Evolutionary conservation across 78 protist genomes (phyloP).

Genomic region (Planoprotostelium fungivorum): DNA sequence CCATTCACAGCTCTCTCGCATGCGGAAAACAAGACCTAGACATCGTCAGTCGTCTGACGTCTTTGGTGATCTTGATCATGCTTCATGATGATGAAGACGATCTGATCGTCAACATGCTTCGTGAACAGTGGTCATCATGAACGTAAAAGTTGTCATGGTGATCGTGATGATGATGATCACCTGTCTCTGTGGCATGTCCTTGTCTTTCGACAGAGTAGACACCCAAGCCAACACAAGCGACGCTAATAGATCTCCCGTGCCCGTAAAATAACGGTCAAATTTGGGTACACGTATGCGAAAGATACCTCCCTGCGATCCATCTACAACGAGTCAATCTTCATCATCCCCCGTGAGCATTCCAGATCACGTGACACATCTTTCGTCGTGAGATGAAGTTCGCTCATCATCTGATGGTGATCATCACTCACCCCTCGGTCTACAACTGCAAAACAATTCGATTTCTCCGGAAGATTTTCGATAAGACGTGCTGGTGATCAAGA

Average conservation of each 20-base stretch:
- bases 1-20: not conserved
- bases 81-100: no score
- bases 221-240: conserved; percentile 52
- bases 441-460: conserved; percentile 36
- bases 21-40: not conserved
- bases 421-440: not conserved
- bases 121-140: no score
- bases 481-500: conserved; percentile 55
- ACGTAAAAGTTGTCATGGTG: not conserved
- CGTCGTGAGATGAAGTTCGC: no score
- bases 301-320: not conserved
- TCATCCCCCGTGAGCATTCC: no score
- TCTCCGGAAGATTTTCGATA: conserved; percentile 1
- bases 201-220: not conserved
- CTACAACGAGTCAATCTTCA: not conserved
- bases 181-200: not conserved
- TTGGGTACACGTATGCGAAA: conserved; percentile 27
- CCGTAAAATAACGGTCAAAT: conserved; percentile 50
- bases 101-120: no score
- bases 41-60: not conserved
- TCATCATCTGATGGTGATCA: not conserved
- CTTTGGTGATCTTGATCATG: not conserved
- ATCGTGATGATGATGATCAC: not conserved
- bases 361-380: no score
- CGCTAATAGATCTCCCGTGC: conserved; percentile 80